Evolutionary conservation across 495 filamentous ascomycete genomes (phyloP), one percentile per base, ranked within the genome.

Genomic region (Penicillium cinerascens): DNA sequence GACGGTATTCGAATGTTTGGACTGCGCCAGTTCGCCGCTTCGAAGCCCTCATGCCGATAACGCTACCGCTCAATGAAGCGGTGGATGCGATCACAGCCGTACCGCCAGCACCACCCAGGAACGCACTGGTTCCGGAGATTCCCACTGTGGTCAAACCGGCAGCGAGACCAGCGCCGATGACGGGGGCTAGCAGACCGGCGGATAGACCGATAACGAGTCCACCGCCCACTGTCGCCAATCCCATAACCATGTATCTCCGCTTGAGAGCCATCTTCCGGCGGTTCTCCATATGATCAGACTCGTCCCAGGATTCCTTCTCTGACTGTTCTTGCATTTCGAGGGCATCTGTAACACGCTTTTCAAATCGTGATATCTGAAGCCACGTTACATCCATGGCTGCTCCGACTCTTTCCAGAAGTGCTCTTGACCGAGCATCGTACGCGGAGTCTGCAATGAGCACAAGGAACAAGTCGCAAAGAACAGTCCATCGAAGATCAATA

Each of bases 401-500:
- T 38, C 87, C 92, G 1, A 97, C 91, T 39, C 79, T 78, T 70
- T 97, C 95, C 1, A 99, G 79, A 44, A 99, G 73, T 17, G 83
- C 79, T 55, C 93, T 83, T 3, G 95, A 97, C 27, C 93, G 84
- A 5, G 92, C 79, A 67, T 99, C 93, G 67, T 99, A 99, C 21
- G 87, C 77, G 2, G 90, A 92, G 66, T 97, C 92, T n/a, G 93
- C 86, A 58, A 97, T 92, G 20, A 99, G 80, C 6, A 95, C 84
- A 16, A 99, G 81, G 67, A 99, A 99, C 13, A 99, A 75, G 65
- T 99, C 93, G 66, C 93, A 99, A 5, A 99, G 85, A 8, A 97
- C 87, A 0, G 93, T 99, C 93, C 93, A 99, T 33, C 93, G 86
- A 47, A 99, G 77, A 65, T 99, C 93, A 44, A 99, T 95, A 59